These are phyloP conservation scores for Trichoderma endophyticum DNA, from an alignment of 2,329 filamentous ascomycete genomes.

Conservation along the genomic window DNA sequence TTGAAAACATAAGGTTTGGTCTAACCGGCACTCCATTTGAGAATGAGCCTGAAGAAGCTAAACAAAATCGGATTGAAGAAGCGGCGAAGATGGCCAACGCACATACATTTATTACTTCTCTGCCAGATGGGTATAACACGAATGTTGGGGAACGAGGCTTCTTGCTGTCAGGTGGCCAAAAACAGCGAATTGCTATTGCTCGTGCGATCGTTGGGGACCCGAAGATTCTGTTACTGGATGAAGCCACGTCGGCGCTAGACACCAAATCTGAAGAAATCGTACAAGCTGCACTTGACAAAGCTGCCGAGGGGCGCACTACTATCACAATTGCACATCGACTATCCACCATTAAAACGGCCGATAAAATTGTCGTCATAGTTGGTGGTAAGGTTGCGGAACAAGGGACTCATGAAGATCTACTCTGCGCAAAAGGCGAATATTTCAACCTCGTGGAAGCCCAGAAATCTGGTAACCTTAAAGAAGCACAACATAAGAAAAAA, in stretches of 20 bases:
- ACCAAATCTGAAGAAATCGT: constrained; percentile 45
- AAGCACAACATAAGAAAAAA: neutral
- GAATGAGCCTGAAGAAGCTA: neutral
- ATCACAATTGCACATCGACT: constrained; percentile 62
- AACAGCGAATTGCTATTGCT: constrained; percentile 64
- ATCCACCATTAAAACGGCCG: constrained; percentile 34
- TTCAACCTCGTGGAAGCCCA: neutral
- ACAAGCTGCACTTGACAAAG: constrained; percentile 50
- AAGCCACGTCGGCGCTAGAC: constrained; percentile 58
- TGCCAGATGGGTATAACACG: constrained; percentile 26
- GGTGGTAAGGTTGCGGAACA: constrained; percentile 28
- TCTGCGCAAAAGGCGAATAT: neutral
- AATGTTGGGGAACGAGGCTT: constrained; percentile 26
- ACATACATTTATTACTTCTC: constrained; percentile 25
- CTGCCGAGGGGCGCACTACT: constrained; percentile 56
- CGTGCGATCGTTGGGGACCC: constrained; percentile 60
- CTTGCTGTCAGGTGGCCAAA: constrained; percentile 53
- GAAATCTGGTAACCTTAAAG: neutral
- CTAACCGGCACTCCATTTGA: constrained; percentile 36
- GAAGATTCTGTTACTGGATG: constrained; percentile 60
- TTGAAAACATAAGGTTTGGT: constrained; percentile 33
- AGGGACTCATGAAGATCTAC: constrained; percentile 22
- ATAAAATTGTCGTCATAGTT: constrained; percentile 33
- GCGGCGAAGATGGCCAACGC: constrained; percentile 26
- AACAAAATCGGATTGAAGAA: constrained; percentile 16